Conservation (phyloP, 1,139 yeast genomes). For the Yamadazyma aaseri region DNA sequence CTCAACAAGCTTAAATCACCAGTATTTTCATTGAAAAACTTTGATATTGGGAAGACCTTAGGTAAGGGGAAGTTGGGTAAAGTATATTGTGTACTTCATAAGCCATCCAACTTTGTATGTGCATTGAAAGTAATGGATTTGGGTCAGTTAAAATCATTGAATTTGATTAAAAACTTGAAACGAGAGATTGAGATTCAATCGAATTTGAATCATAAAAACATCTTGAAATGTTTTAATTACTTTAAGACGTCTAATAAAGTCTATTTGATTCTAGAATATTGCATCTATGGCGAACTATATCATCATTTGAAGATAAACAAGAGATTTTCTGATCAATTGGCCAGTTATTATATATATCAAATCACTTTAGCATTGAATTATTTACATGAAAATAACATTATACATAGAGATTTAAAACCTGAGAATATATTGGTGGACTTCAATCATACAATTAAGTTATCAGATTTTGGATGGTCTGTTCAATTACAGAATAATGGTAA, state of each 20-base stretch:
- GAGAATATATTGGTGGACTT: conserved; percentile 80
- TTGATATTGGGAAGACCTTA: conserved; percentile 82
- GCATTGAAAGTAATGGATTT: conserved; percentile 93
- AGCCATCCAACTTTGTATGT: conserved; percentile 71
- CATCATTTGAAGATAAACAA: conserved; percentile 60
- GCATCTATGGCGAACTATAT: conserved; percentile 85
- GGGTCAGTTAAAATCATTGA: conserved; percentile 67
- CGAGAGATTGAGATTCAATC: conserved; percentile 93
- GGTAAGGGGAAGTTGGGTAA: conserved; percentile 95
- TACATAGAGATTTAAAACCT: conserved; percentile 92
- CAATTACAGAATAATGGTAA: conserved; percentile 22
- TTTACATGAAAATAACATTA: conserved; percentile 73
- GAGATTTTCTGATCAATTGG: conserved; percentile 67
- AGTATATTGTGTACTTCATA: conserved; percentile 86
- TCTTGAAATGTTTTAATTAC: conserved; percentile 79
- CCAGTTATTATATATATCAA: conserved; percentile 79
- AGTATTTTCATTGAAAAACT: conserved; percentile 48
- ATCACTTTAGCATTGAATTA: conserved; percentile 77
- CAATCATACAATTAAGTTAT: conserved; percentile 71
- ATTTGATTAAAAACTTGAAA: conserved; percentile 83
- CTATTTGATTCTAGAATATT: conserved; percentile 80
- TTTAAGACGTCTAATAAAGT: conserved; percentile 80
- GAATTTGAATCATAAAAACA: conserved; percentile 69
- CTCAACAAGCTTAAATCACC: conserved; percentile 7
- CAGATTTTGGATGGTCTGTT: conserved; percentile 98